Evolutionary conservation across 1,284 basidiomycete genomes (phyloP), one percentile per base, ranked within the genome.

Genomic region (Porogramme epimiltina): DNA sequence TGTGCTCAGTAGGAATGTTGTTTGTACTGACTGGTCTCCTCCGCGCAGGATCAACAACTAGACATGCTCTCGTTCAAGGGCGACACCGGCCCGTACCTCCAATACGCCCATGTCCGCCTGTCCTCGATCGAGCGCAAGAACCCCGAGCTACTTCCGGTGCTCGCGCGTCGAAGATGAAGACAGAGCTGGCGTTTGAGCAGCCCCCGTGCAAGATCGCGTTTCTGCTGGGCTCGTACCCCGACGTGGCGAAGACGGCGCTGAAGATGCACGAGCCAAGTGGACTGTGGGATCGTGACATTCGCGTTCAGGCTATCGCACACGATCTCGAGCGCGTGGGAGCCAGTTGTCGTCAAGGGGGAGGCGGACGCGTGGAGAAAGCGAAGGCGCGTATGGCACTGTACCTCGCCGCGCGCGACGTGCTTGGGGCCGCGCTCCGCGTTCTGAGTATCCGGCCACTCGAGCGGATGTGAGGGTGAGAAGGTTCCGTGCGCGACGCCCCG

Each of bases 1-100:
- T 4, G 9, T 4, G 5, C 34, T 16, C 16, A 4, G n/a, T n/a
- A n/a, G n/a, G n/a, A n/a, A n/a, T 18, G 5, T 16, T 16, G n/a
- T 37, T 16, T 37, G 9, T 37, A 16, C 13, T 37, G 9, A 37
- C 34, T 10, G 9, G 10, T 31, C 28, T 37, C 34, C 34, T 18
- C 5, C 43, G 11, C 11, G 28, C 60, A 95, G 96, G 58, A 91
- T 97, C 71, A 97, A 97, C 75, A 95, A 97, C 76, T 99, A 99
- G 75, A 87, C 81, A 97, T 98, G 91, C 85, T 92, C 48, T 93
- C 91, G 28, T 98, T 98, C 69, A 94, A 98, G 70, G 96, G 96
- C 43, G 96, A 98, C 73, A 98, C 96, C 2, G 96, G 94, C 23
- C 91, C 93, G 0, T 96, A 95, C 73, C 83, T 97, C 38, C 95